Evolutionary conservation across 2,329 filamentous ascomycete species (phyloP).

Genomic region (Sarocladium brachiariae): DNA sequence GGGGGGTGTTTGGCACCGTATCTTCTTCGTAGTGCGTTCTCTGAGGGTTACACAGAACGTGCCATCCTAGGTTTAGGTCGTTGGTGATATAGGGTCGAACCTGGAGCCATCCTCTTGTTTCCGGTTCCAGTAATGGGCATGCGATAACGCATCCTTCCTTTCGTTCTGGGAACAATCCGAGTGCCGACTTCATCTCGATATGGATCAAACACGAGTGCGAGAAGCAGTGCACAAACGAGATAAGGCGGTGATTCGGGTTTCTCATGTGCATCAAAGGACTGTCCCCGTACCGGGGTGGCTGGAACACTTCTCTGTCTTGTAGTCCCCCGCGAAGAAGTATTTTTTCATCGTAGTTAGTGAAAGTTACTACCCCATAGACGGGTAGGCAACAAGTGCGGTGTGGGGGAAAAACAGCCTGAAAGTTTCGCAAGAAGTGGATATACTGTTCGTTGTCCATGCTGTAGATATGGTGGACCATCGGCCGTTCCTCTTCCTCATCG

Average conservation of each 20-base stretch:
- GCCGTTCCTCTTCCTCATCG: too few relatives aligned
- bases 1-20: background rate
- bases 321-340: background rate
- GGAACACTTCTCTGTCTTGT: background rate
- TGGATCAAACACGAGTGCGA: background rate
- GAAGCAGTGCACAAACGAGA: background rate
- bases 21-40: background rate
- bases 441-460: too few relatives aligned
- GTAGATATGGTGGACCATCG: too few relatives aligned
- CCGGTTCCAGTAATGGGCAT: background rate
- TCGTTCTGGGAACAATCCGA: background rate
- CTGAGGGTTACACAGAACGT: background rate
- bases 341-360: background rate
- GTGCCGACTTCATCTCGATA: background rate
- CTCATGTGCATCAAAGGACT: background rate
- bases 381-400: too few relatives aligned
- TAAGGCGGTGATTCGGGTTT: background rate
- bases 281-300: too few relatives aligned
- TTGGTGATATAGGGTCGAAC: too few relatives aligned
- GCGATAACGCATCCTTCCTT: background rate
- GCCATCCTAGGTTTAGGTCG: background rate
- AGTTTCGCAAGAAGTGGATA: too few relatives aligned
- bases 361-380: too few relatives aligned
- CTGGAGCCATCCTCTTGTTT: background rate
- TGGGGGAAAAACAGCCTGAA: too few relatives aligned